Conservation (phyloP, 371 early-diverging fungal species). For the Lichtheimia hyalospora region DNA sequence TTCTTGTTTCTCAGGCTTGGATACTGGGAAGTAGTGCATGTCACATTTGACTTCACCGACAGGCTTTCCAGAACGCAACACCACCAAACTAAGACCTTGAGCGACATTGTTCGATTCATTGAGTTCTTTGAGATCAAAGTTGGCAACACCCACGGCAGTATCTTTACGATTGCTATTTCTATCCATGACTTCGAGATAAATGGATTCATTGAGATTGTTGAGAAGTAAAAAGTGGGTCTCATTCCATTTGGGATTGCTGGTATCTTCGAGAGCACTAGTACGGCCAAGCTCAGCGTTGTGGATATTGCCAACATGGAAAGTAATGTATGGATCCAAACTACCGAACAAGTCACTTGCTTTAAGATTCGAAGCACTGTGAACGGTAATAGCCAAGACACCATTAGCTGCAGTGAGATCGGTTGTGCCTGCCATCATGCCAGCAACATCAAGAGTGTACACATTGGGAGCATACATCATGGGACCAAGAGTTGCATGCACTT, state of each 20-base stretch:
- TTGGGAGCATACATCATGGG: conserved; percentile 91
- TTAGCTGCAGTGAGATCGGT: conserved; percentile 58
- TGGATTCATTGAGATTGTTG: conserved; percentile 33
- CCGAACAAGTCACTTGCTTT: conserved; percentile 86
- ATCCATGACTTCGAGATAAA: conserved; percentile 46
- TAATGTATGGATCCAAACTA: conserved; percentile 84
- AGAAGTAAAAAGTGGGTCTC: conserved; percentile 45
- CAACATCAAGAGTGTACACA: conserved; percentile 81
- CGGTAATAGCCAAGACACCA: conserved; percentile 81
- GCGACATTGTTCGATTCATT: conserved; percentile 41
- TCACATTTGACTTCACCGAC: conserved; percentile 48
- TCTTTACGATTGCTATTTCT: conserved; percentile 45
- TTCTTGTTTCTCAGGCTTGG: conserved; percentile 38
- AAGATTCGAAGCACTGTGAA: conserved; percentile 78
- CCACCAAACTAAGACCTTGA: conserved; percentile 35
- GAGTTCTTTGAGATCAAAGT: conserved; percentile 56
- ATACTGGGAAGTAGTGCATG: conserved; percentile 42
- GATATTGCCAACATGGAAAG: conserved; percentile 69
- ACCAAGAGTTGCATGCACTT: conserved; percentile 73
- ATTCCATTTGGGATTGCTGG: conserved; percentile 45
- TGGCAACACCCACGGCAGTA: conserved; percentile 47
- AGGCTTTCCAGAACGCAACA: conserved; percentile 40
- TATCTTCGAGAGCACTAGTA: conserved; percentile 63
- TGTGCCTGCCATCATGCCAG: conserved; percentile 79
- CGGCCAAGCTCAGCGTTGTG: conserved; percentile 57